Conservation (phyloP, 805 yeast genomes). For the Zygoascus tannicola region DNA sequence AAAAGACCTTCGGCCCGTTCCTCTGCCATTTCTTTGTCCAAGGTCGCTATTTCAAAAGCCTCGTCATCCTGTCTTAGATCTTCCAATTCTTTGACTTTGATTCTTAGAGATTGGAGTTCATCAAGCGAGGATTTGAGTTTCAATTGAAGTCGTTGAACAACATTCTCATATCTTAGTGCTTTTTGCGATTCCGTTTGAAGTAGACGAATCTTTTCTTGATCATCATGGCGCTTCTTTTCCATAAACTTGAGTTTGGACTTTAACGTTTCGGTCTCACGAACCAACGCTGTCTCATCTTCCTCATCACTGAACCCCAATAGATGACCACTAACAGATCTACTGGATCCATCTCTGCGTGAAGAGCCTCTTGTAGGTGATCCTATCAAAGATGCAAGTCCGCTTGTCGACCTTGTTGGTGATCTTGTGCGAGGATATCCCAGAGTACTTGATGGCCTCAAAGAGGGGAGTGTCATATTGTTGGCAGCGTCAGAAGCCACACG, state of each 20-base stretch:
- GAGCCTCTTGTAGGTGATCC: not conserved
- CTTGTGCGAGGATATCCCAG: not conserved
- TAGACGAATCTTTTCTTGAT: constrained; percentile 15
- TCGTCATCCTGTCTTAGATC: constrained; percentile 20
- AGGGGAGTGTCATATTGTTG: not conserved
- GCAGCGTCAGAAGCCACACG: not conserved
- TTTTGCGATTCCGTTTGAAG: constrained; percentile 19
- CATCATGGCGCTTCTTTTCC: constrained; percentile 22
- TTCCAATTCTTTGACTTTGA: constrained; percentile 15
- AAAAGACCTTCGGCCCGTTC: constrained; percentile 22
- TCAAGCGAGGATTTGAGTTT: constrained; percentile 25
- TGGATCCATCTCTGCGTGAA: not conserved
- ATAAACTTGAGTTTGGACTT: constrained; percentile 18
- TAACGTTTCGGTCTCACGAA: constrained; percentile 18
- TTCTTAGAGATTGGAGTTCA: constrained; percentile 20
- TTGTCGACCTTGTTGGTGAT: not conserved
- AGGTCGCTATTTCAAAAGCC: constrained; percentile 24
- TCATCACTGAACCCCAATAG: not conserved
- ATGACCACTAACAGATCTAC: not conserved
- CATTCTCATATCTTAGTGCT: constrained; percentile 19
- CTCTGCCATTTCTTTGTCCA: constrained; percentile 32
- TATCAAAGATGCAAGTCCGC: not conserved
- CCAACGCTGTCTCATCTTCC: not conserved
- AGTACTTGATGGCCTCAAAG: not conserved
- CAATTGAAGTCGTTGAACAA: constrained; percentile 23